Percentiles rank a stretch among this genome's conserved stretches.
Evolutionary conservation across 306 rosid species (phyloP).

Genomic region (Lathyrus tuberosus): DNA sequence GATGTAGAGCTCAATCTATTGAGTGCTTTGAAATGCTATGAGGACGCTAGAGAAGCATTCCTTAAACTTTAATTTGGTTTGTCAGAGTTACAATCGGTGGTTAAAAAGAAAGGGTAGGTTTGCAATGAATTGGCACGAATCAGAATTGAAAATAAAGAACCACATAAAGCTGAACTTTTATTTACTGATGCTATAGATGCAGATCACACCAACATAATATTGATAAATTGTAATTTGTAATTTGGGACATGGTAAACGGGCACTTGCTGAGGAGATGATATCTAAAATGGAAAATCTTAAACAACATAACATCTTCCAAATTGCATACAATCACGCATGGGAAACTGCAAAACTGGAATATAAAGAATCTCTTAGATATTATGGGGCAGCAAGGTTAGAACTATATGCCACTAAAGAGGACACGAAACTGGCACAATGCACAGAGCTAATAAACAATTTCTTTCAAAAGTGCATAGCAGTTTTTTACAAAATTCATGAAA

Average conservation of each 20-base stretch:
- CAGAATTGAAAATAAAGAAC: constrained; percentile 72
- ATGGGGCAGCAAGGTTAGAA: constrained; percentile 85
- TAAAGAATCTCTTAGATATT: constrained; percentile 80
- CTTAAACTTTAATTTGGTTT: constrained; percentile 66
- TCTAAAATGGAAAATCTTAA: constrained; percentile 68
- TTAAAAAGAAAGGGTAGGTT: constrained; percentile 91
- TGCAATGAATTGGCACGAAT: constrained; percentile 88
- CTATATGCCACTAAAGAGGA: constrained; percentile 55
- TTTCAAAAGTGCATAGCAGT: too few relatives aligned
- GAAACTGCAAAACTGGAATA: constrained; percentile 85
- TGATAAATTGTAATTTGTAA: constrained; percentile 91
- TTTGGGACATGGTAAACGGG: constrained; percentile 94
- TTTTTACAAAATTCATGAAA: too few relatives aligned
- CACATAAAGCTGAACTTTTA: constrained; percentile 75
- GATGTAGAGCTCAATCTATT: constrained; percentile 67
- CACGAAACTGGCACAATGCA: constrained; percentile 47
- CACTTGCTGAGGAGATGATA: constrained; percentile 86
- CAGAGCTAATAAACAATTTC: too few relatives aligned
- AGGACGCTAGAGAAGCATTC: constrained; percentile 76
- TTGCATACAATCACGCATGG: constrained; percentile 69
- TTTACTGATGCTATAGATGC: constrained; percentile 85
- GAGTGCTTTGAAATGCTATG: constrained; percentile 74
- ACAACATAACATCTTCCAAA: constrained; percentile 54
- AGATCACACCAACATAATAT: constrained; percentile 85
- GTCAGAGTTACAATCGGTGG: constrained; percentile 68